Base-by-base conservation (phyloP, 2,329 filamentous ascomycete species). In the Intubia oerlemansii region DNA sequence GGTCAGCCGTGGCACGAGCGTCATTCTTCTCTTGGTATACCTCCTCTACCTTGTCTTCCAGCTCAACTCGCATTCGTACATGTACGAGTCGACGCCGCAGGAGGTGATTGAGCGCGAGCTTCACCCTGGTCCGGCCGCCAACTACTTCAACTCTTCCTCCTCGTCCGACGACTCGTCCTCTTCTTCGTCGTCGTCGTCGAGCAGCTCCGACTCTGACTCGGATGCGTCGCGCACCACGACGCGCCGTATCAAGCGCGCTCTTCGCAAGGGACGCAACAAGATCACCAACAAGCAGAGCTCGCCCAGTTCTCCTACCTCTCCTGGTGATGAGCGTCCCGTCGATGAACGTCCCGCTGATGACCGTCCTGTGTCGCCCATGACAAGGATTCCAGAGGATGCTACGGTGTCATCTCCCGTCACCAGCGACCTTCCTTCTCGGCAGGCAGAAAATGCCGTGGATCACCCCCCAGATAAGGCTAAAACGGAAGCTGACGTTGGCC, bases 21-120 rank as follows among this genome's bases (percentile, higher is more conserved):
- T 84, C 35, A 78, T 84, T 32, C 59, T 85, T 7, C 59, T 85
- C 10, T 35, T 73, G 16, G 64, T 85, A 30, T 85, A 85, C 47
- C 59, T 75, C 31, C 54, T 82, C 48, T 85, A 84, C 39, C 64
- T 85, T 5, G 52, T 73, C 37, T 81, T 84, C 47, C 77, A 84
- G 47, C 61, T 85, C 28, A 75, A 71, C 39, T 69, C 74, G 1
- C 74, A 77, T 42, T 53, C 54, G 20, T 56, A 60, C 21, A 69
- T 79, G 50, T 78, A 77, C 50, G 67, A 69, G 42, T 70, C 71
- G 35, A 77, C 69, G 8, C 72, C 73, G 2, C 68, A 77, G 40
- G 65, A 70, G 32, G 60, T 72, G 23, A 72, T 78, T 33, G 46
- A 48, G 27, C 39, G 40, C 24, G 73, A 79, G 42, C 70, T 67